These are phyloP conservation scores for Coemansia sp. DNA, from an alignment of 192 early-diverging fungal species.

Conservation along the genomic window DNA sequence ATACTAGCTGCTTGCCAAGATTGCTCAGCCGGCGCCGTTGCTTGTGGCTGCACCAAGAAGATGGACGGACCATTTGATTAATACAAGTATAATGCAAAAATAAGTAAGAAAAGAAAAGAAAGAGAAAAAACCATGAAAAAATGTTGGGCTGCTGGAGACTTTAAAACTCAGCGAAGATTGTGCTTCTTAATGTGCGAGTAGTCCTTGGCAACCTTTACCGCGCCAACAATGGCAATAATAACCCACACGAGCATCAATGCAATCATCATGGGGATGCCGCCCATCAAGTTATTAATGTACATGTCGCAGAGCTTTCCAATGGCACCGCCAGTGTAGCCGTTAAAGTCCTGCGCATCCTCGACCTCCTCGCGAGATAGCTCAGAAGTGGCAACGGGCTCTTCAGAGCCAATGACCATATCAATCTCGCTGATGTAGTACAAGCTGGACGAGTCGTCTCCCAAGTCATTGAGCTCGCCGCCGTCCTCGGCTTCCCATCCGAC, in stretches of 20 bases:
- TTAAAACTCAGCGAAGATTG: constrained; percentile 6
- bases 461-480: background rate
- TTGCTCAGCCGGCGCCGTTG: too few relatives aligned
- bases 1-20: too few relatives aligned
- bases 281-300: constrained; percentile 27
- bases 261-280: constrained; percentile 33
- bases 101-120: constrained; percentile 2
- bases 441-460: background rate
- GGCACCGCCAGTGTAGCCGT: constrained; percentile 51
- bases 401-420: background rate
- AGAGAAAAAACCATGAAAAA: constrained; percentile 1
- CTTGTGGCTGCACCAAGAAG: too few relatives aligned
- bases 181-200: constrained; percentile 15
- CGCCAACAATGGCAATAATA: constrained; percentile 33
- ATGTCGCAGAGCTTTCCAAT: constrained; percentile 39
- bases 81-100: background rate
- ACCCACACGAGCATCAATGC: constrained; percentile 45
- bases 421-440: constrained; percentile 2
- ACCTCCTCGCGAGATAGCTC: constrained; percentile 29
- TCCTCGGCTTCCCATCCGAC: background rate
- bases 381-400: constrained; percentile 15
- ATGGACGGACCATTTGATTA: background rate
- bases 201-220: constrained; percentile 21
- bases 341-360: constrained; percentile 32
- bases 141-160: too few relatives aligned